Conservation (phyloP, 495 filamentous ascomycete genomes). For the Penicillium maclennaniae region DNA sequence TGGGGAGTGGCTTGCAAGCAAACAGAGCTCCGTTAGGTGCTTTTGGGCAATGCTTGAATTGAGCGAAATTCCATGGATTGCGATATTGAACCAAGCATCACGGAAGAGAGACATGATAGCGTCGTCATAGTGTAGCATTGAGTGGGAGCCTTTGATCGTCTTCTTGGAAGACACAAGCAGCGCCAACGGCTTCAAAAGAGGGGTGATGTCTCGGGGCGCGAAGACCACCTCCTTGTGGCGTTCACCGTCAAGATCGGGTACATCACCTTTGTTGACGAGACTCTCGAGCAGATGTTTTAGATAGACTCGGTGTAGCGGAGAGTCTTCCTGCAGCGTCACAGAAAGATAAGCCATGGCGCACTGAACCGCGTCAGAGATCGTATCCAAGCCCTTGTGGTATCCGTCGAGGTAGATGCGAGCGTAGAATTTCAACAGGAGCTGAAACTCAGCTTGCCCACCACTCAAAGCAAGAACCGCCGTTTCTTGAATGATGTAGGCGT, state of each 20-base stretch:
- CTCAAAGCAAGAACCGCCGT: constrained; percentile 71
- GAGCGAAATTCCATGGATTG: constrained; percentile 84
- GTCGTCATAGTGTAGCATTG: constrained; percentile 50
- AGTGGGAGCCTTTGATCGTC: constrained; percentile 27
- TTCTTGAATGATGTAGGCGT: constrained; percentile 78
- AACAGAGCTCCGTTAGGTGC: constrained; percentile 66
- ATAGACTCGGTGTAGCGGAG: constrained; percentile 72
- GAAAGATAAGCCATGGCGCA: constrained; percentile 78
- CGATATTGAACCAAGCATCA: constrained; percentile 96
- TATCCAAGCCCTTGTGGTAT: constrained; percentile 58
- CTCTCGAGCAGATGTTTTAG: constrained; percentile 77
- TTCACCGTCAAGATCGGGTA: constrained; percentile 51
- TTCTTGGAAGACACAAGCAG: constrained; percentile 62
- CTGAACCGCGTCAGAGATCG: constrained; percentile 28
- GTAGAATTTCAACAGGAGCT: constrained; percentile 79
- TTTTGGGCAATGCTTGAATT: constrained; percentile 63
- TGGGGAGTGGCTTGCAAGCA: constrained; percentile 80
- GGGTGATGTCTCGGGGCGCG: constrained; percentile 76
- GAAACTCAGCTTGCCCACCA: constrained; percentile 73
- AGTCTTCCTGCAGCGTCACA: constrained; percentile 58
- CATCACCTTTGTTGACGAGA: constrained; percentile 87
- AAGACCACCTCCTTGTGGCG: constrained; percentile 71
- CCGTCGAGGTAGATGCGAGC: constrained; percentile 67
- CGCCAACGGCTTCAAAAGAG: constrained; percentile 78
- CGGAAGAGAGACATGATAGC: constrained; percentile 67